Evolutionary conservation across 768 basidiomycete species (phyloP).

Genomic region (Kwoniella dendrophila): DNA sequence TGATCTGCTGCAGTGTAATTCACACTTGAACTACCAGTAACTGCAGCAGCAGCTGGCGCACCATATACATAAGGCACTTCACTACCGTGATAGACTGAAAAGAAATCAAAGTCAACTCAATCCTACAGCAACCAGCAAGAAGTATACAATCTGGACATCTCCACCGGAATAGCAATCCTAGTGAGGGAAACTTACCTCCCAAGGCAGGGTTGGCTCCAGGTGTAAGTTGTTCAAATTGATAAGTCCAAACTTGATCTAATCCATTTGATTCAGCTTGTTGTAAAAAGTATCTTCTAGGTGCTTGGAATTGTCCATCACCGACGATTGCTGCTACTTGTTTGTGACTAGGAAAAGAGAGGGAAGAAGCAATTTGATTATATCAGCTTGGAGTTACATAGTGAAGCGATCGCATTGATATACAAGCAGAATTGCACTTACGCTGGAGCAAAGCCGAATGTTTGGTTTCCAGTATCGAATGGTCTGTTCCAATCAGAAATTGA

Average conservation of each 20-base stretch:
- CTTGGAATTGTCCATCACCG: conserved; percentile 48
- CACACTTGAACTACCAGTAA: background rate
- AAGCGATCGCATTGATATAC: background rate
- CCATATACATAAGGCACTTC: conserved; percentile 24
- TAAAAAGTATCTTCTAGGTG: conserved; percentile 45
- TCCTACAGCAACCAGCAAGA: too few species aligned
- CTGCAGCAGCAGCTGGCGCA: background rate
- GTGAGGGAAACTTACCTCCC: conserved; percentile 1
- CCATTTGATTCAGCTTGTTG: conserved; percentile 35
- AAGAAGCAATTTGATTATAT: background rate
- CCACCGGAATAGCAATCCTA: background rate
- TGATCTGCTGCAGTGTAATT: conserved; percentile 35
- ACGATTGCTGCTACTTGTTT: conserved; percentile 43
- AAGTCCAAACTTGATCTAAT: conserved; percentile 42
- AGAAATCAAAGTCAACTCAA: too few species aligned
- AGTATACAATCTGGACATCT: background rate
- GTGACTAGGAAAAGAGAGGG: too few species aligned
- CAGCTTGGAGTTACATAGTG: background rate
- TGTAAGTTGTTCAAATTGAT: conserved; percentile 40
- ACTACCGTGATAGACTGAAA: conserved; percentile 15
- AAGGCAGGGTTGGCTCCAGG: background rate
- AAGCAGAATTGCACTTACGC: conserved; percentile 4
- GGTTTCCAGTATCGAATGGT: conserved; percentile 50
- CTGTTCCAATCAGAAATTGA: conserved; percentile 17
- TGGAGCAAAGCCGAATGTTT: conserved; percentile 45